Base-by-base conservation (phyloP, 2,329 filamentous ascomycete genomes). In the Pseudogymnoascus sp. region DNA sequence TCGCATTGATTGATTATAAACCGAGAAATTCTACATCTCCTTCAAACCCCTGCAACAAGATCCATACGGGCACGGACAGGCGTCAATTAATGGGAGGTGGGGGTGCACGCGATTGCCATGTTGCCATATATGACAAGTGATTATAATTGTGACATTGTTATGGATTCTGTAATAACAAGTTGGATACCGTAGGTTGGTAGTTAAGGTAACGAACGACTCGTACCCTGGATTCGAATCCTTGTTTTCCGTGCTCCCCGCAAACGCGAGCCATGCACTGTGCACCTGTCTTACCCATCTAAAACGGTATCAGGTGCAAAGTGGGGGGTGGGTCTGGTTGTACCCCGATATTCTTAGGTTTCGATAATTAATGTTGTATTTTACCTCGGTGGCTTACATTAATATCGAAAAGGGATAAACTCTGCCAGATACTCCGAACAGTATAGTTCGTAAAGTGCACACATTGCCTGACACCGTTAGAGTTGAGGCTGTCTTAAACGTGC, bases 401-500 rank as follows among this genome's bases (percentile, higher is more conserved):
- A 55, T 55, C 29, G 5, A 4, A 55, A 33, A 55, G 48, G 21
- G 29, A 55, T 13, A 21, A 21, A 21, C 10, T 21, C 3, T 2
- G 29, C 15, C 29, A 33, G 48, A 4, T 33, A 13, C 15, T 55
- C 29, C 48, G 15, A 13, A 18, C 2, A 21, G 48, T 8, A 55
- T 10, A 33, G 45, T 31, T 33, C n/a, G 18, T 55, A 33, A 21
- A 18, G 2, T 55, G 48, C 48, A 33, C 4, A 33, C 9, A 21
- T 55, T 33, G 29, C 48, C 29, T 5, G 18, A 55, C 9, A 18
- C 5, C 29, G 29, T 55, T 55, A 55, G 48, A 55, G 13, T 33
- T 55, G 48, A 55, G 48, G 48, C 27, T 55, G 48, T 31, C 48
- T 55, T 55, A 55, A 55, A 55, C 48, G 48, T 55, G 48, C 48